Conservation (phyloP, 495 filamentous ascomycete genomes). For the Aeminium ludgeri region DNA sequence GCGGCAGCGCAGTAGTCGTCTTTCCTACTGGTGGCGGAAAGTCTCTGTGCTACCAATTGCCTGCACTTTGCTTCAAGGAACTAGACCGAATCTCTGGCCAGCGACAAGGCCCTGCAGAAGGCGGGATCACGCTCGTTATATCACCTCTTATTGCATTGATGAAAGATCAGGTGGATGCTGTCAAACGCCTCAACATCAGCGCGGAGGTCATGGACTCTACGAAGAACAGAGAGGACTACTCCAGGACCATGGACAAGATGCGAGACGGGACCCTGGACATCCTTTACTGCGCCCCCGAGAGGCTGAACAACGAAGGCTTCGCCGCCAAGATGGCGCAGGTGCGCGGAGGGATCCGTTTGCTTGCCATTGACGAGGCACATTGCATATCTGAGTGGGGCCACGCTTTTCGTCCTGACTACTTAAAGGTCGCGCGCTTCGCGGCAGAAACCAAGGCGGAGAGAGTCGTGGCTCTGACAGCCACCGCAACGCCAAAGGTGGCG, state of each 20-base stretch:
- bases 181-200: conserved; percentile 52
- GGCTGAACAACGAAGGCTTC: conserved; percentile 65
- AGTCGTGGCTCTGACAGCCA: conserved; percentile 84
- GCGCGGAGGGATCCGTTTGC: conserved; percentile 32
- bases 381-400: conserved; percentile 98
- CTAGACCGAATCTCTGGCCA: conserved; percentile 35
- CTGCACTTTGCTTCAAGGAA: conserved; percentile 66
- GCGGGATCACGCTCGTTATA: conserved; percentile 76
- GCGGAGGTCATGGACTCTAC: conserved; percentile 65
- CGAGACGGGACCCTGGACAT: conserved; percentile 45
- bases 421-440: conserved; percentile 53
- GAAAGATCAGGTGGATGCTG: conserved; percentile 80
- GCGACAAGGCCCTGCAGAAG: conserved; percentile 12
- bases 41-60: conserved; percentile 88
- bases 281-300: conserved; percentile 90
- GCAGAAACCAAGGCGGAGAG: conserved; percentile 39
- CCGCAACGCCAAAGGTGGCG: conserved; percentile 85
- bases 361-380: conserved; percentile 91
- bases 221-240: conserved; percentile 36
- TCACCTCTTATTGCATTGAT: conserved; percentile 90
- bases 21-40: conserved; percentile 73
- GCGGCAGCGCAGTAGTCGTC: conserved; percentile 34
- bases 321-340: conserved; percentile 55
- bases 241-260: conserved; percentile 42
- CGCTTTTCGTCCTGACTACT: conserved; percentile 91